Percentiles rank a stretch among this genome's conserved stretches.
Evolutionary conservation across 768 basidiomycete species (phyloP).

Genomic region (Pulveroboletus sp.): DNA sequence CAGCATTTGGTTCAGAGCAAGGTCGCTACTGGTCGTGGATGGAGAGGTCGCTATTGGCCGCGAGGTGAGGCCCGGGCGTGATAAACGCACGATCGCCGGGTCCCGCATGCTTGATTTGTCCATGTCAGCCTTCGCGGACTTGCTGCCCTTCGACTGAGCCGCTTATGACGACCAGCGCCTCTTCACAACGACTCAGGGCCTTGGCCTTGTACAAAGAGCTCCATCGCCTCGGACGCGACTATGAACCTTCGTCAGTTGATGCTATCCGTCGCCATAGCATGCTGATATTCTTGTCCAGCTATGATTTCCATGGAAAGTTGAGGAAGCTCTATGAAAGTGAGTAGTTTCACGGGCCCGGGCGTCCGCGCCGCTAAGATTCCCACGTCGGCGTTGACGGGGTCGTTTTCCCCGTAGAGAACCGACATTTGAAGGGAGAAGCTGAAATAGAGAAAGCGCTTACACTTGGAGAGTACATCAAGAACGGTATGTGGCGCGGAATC

Average conservation of each 20-base stretch:
- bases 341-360: no score
- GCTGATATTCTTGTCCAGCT: constrained; percentile 41
- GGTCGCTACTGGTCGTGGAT: no score
- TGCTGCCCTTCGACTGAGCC: background rate
- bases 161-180: constrained; percentile 46
- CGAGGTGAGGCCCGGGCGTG: no score
- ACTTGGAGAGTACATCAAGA: constrained; percentile 81
- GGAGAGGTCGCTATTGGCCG: no score
- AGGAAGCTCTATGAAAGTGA: constrained; percentile 71
- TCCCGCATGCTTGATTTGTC: constrained; percentile 4
- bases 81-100: no score
- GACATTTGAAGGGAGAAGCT: constrained; percentile 54
- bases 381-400: constrained; percentile 3
- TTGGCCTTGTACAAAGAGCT: constrained; percentile 80
- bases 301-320: constrained; percentile 73
- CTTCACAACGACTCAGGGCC: constrained; percentile 56
- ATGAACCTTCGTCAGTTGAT: constrained; percentile 70
- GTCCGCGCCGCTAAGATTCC: no score
- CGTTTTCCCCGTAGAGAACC: constrained; percentile 51
- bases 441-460: constrained; percentile 75
- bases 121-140: background rate
- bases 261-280: constrained; percentile 8
- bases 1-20: no score
- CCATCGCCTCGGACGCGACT: constrained; percentile 73
- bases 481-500: constrained; percentile 45